Base-by-base conservation (phyloP, 176 grass and related monocot genomes). In the Cymbopogon citratus region DNA sequence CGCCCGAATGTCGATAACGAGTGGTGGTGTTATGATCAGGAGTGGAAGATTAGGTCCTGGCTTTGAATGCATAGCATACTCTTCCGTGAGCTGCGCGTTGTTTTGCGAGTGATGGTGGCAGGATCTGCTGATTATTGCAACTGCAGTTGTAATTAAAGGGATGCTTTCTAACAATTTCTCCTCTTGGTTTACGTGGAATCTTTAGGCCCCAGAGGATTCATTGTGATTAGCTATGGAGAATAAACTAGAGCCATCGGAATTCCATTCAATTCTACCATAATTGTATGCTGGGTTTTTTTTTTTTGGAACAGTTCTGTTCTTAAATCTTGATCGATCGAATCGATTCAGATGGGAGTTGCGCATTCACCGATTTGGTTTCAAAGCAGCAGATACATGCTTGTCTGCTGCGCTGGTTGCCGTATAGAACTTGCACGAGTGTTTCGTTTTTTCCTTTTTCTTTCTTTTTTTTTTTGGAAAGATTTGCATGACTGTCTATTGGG, bases 111-210 rank as follows among this genome's bases (percentile, higher is more conserved):
- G 69, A 74, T 34, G 73, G 36, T 68, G 66, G 78, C 73, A 81
- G 66, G 24, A 81, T 81, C 14, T 39, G 78, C 73, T 49, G 74
- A 74, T 79, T 68, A 27, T 62, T 74, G 74, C 60, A 52, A 26
- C 36, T 23, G 23, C 48, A 65, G 78, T 82, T 90, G 84, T 90
- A 90, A 90, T 83, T 86, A 90, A 44, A 62, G 61, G 80, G 79
- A 69, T 68, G 74, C 57, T 79, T 45, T 74, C 74, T 43, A 51
- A 83, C 61, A 16, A 21, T 83, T 74, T 75, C 38, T 75, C 24
- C 31, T 73, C 59, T 73, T 66, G 63, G 39, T 82, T 83, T 83
- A 61, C 13, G 73, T 52, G 69, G 60, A 62, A 85, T 85, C 46
- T 84, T 69, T 43, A 45, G 82, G 46, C 34, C 34, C 72, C 24